Evolutionary conservation across 495 filamentous ascomycete species (phyloP), one percentile per base, ranked within the genome.

Genomic region (Thermothielavioides terrestris): DNA sequence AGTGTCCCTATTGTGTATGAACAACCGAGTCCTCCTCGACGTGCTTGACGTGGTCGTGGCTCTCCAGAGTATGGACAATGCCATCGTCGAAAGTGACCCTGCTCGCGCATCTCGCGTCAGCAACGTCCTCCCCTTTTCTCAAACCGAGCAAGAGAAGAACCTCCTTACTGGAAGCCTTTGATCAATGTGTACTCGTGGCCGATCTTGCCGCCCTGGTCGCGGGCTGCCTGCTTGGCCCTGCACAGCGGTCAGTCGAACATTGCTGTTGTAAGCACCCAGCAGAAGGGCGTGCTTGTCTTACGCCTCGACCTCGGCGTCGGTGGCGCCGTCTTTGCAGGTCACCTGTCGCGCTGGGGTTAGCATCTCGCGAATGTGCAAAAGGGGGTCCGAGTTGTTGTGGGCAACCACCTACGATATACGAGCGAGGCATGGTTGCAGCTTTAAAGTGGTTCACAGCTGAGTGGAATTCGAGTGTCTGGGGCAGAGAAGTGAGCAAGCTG

Each of bases 81-180:
- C 84, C 85, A 2, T 78, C 78, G 9, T 84, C 82, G 61, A 85
- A 85, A 32, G 79, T 77, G 50, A 87, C 89, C 40, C 91, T 97
- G 39, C 51, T 38, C 45, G 37, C 21, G n/a, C n/a, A n/a, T 7
- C 10, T 35, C 37, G 4, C 20, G n/a, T 41, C 18, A 50, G 42
- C 31, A 46, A n/a, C n/a, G n/a, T n/a, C n/a, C n/a, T n/a, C n/a
- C n/a, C n/a, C n/a, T n/a, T n/a, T n/a, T n/a, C n/a, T n/a, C n/a
- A n/a, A n/a, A n/a, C n/a, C n/a, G n/a, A n/a, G n/a, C n/a, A n/a
- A n/a, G n/a, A n/a, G n/a, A 42, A 23, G 38, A 34, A 38, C 49
- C 18, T 57, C n/a, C 85, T 60, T 80, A 96, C 92, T 83, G 82
- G 74, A 96, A 95, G 32, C 86, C 88, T 68, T 88, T 91, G 72